Evolutionary conservation across 2,329 filamentous ascomycete genomes (phyloP), one percentile per base, ranked within the genome.

Genomic region (Raffaelea albimanens): DNA sequence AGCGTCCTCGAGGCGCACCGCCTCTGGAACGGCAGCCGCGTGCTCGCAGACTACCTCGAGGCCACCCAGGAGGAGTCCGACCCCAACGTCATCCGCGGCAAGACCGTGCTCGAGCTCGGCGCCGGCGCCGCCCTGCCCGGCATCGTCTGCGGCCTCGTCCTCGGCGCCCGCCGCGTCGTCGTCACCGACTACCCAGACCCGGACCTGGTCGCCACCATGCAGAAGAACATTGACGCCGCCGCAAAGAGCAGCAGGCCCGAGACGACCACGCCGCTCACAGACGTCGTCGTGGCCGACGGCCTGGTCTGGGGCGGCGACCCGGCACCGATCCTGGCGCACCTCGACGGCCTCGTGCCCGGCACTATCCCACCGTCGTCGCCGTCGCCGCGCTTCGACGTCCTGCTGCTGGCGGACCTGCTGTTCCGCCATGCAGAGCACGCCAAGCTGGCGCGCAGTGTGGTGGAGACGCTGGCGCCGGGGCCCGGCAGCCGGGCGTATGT

Each of bases 381-480:
- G 13, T 13, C 7, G 7, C 25, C 7, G 7, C 25, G 7, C 25
- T 96, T 94, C 59, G 88, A 96, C 61, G 71, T 94, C 5, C 64
- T 96, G 22, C 83, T 97, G 49, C 74, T 96, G 40, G 89, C 90
- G 3, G 91, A 96, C 63, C 73, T 96, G 44, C 74, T 96, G 3
- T 97, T 96, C 68, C 87, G 93, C 51, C 89, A 96, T 62, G 85
- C 82, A 4, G 89, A 95, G 68, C 91, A 96, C 60, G 70, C 67
- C 2, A 88, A 87, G 58, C 72, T 96, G 51, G 71, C 94, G 54
- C 73, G 76, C 54, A 88, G 84, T 4, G 77, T 96, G 51, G 70
- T 76, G 57, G 62, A 75, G 59, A 86, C 84, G 16, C 65, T 96
- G 57, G 76, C 73, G 56, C 71, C 67, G 52, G 63, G 67, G 3